Evolutionary conservation across 2,329 filamentous ascomycete species (phyloP), one percentile per base, ranked within the genome.

Genomic region (Pyricularia pennisetigena): DNA sequence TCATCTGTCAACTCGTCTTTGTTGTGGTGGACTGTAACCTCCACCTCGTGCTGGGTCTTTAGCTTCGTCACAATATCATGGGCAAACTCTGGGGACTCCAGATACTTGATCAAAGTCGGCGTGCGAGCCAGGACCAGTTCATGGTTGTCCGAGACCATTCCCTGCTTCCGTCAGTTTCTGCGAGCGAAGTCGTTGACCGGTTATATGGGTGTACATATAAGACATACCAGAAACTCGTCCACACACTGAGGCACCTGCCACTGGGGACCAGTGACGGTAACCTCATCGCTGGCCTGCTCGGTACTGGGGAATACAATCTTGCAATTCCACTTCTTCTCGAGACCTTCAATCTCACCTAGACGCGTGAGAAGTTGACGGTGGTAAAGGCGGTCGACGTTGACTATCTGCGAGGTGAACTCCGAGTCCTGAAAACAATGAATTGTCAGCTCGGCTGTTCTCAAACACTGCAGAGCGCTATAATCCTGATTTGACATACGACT

Each of bases 271-370:
- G 93, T 97, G 69, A 99, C 93, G 23, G 91, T 96, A 67, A 99
- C 93, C 75, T 96, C 91, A 75, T 99, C 95, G 77, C 94, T 98
- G 26, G 95, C 95, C 79, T 96, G 91, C 78, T 99, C 95, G 10
- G 95, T 98, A 80, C 94, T 97, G 8, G 95, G 95, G 77, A 99
- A 99, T 73, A 93, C 92, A 75, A 99, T 96, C 83, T 98, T 98
- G 88, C 95, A 99, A 79, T 98, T 98, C 90, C 94, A 98, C 81
- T 97, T 97, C 84, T 97, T 96, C 82, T 99, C 95, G 67, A 99
- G 85, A 73, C 95, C 92, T 72, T 98, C 94, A 69, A 99, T 93
- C 75, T 97, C 92, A 63, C 87, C 83, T 71, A 98, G 89, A 69
- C 94, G 92, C 69, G 92, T 87, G 76, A 99, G 90, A 70, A 99